phyloP scores from a whole-genome alignment of 805 yeast genomes.

The Saccharomycopsis fermentans region DNA sequence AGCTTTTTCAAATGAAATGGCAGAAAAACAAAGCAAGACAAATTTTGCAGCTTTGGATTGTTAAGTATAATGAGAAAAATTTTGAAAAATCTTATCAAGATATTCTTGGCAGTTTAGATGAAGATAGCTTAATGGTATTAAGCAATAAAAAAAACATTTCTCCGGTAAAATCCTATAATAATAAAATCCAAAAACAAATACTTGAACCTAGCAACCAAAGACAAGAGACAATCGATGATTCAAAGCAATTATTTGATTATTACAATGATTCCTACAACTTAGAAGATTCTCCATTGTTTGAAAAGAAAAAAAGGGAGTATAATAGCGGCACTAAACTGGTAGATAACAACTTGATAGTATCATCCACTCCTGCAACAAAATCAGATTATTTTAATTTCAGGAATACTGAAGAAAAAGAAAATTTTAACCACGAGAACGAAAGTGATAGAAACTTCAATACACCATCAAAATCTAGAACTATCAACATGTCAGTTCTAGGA shows the following conservation, averaged over 20 bases:
- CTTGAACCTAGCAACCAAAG: not conserved
- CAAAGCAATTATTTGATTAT: not conserved
- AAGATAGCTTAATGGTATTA: not conserved
- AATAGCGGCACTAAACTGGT: not conserved
- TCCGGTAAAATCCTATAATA: conserved; percentile 14
- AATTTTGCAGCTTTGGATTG: conserved; percentile 11
- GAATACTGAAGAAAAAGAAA: not conserved
- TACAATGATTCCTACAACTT: not conserved
- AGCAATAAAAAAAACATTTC: conserved; percentile 2
- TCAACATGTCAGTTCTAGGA: conserved; percentile 6
- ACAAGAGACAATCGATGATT: not conserved
- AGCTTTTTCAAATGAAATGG: conserved; percentile 8
- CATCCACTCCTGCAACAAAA: not conserved
- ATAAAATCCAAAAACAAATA: not conserved
- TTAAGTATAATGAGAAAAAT: conserved; percentile 5
- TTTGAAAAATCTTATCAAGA: not conserved
- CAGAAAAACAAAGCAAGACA: conserved; percentile 8
- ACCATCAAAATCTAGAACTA: conserved; percentile 12
- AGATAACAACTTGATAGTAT: too few species aligned
- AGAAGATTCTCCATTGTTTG: conserved; percentile 7
- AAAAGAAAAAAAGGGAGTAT: conserved; percentile 6
- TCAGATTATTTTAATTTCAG: not conserved
- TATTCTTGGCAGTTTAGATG: not conserved
- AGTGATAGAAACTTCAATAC: conserved; percentile 3
- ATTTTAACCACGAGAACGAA: not conserved